Evolutionary conservation across 495 filamentous ascomycete species (phyloP).

Genomic region (Xylaria longipes): DNA sequence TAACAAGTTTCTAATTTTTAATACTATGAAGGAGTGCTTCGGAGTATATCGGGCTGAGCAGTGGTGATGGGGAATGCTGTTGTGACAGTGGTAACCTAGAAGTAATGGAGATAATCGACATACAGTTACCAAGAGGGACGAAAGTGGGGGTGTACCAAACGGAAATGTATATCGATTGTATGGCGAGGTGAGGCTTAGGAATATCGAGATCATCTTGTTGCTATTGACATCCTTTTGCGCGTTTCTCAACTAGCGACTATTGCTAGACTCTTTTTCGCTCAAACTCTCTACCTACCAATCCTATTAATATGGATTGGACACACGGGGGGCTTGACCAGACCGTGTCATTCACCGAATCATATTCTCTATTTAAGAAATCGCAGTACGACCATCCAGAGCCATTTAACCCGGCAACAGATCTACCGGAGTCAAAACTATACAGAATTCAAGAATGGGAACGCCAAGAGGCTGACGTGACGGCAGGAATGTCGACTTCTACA

Average conservation of each 20-base stretch:
- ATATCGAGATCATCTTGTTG: neutral
- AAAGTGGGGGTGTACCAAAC: neutral
- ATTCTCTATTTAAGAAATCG: neutral
- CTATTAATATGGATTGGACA: constrained; percentile 1
- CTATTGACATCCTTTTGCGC: neutral
- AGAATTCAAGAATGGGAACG: neutral
- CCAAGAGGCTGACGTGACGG: neutral
- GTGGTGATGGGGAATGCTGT: too few species aligned
- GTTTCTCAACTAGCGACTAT: neutral
- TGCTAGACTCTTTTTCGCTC: neutral
- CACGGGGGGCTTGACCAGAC: neutral
- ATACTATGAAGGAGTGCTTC: too few species aligned
- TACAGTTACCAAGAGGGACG: too few species aligned
- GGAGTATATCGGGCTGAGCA: neutral
- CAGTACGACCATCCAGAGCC: neutral
- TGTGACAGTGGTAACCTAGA: neutral
- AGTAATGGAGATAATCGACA: too few species aligned
- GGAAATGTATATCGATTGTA: neutral
- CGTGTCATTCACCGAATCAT: constrained; percentile 3
- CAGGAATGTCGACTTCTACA: neutral
- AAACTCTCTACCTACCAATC: neutral
- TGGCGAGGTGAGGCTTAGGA: neutral
- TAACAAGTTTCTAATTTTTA: neutral
- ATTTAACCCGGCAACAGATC: constrained; percentile 4
- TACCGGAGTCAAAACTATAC: neutral